Conservation (phyloP, 352 stramenopile species). For the Pythium chondricola region DNA sequence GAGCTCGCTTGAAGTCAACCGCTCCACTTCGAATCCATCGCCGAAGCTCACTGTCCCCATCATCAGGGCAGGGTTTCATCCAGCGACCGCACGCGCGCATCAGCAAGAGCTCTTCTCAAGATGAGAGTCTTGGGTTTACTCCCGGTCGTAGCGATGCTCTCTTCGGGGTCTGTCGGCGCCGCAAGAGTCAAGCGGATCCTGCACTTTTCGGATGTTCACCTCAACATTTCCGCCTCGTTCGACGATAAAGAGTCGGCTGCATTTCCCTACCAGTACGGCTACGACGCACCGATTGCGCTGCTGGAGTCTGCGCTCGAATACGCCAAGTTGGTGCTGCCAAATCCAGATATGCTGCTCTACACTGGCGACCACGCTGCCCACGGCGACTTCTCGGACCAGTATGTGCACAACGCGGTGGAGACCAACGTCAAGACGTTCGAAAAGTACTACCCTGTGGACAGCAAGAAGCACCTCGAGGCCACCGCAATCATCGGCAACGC, state of each 20-base stretch:
- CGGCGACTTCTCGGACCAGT: conserved; percentile 50
- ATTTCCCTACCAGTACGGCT: conserved; percentile 41
- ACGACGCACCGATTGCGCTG: conserved; percentile 46
- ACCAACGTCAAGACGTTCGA: conserved; percentile 63
- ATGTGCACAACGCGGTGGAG: conserved; percentile 52
- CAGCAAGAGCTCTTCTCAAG: too few relatives aligned
- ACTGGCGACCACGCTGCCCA: conserved; percentile 77
- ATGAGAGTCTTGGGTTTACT: conserved; percentile 2
- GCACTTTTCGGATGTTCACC: conserved; percentile 83
- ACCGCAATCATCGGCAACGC: conserved; percentile 81
- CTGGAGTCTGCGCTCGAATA: conserved; percentile 66
- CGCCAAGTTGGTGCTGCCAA: conserved; percentile 40
- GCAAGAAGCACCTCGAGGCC: conserved; percentile 26
- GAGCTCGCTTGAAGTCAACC: too few relatives aligned
- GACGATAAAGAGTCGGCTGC: conserved; percentile 26
- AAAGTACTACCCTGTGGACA: conserved; percentile 48
- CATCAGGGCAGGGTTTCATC: too few relatives aligned
- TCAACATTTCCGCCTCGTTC: conserved; percentile 60
- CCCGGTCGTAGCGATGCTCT: neutral
- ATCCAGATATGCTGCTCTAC: conserved; percentile 73
- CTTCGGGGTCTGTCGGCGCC: neutral
- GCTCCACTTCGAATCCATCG: too few relatives aligned
- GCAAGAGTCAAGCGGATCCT: conserved; percentile 43
- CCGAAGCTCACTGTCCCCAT: too few relatives aligned
- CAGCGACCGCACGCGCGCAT: too few relatives aligned